These are phyloP conservation scores for Eutrema heterophyllum DNA, from an alignment of 345 rosid genomes.

Conservation along the genomic window DNA sequence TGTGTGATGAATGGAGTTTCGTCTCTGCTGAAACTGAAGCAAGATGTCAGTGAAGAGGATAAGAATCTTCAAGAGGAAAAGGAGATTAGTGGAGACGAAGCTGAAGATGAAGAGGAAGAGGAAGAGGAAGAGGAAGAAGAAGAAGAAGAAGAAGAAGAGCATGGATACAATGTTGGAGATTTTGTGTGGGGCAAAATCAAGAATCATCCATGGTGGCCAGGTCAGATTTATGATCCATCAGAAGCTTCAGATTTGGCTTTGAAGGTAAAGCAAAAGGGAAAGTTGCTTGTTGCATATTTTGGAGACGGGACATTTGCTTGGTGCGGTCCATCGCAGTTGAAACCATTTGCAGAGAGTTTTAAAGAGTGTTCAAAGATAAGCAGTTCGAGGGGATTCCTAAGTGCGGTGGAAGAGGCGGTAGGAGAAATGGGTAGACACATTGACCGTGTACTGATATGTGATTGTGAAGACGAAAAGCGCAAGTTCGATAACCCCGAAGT, in stretches of 20 bases:
- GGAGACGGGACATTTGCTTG: conserved; percentile 91
- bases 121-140: conserved; percentile 18
- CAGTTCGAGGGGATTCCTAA: conserved; percentile 43
- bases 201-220: conserved; percentile 99
- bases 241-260: conserved; percentile 72
- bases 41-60: conserved; percentile 28
- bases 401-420: conserved; percentile 52
- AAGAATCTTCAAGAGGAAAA: not conserved
- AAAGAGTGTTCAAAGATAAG: conserved; percentile 54
- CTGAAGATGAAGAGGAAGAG: not conserved
- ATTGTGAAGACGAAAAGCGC: conserved; percentile 40
- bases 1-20: conserved; percentile 67
- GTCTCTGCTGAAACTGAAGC: conserved; percentile 56
- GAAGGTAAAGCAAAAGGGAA: conserved; percentile 49
- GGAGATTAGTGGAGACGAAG: not conserved
- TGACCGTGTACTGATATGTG: conserved; percentile 49
- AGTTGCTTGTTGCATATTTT: conserved; percentile 74
- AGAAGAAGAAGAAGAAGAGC: conserved; percentile 31
- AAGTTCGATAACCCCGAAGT: conserved; percentile 39
- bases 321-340: conserved; percentile 79
- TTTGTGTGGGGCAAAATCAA: conserved; percentile 93
- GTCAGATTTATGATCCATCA: conserved; percentile 65
- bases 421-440: conserved; percentile 64
- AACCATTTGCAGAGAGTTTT: conserved; percentile 67
- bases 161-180: conserved; percentile 65